Base-by-base conservation (phyloP, 148 eudicot species). In the Linanthus parryae region DNA sequence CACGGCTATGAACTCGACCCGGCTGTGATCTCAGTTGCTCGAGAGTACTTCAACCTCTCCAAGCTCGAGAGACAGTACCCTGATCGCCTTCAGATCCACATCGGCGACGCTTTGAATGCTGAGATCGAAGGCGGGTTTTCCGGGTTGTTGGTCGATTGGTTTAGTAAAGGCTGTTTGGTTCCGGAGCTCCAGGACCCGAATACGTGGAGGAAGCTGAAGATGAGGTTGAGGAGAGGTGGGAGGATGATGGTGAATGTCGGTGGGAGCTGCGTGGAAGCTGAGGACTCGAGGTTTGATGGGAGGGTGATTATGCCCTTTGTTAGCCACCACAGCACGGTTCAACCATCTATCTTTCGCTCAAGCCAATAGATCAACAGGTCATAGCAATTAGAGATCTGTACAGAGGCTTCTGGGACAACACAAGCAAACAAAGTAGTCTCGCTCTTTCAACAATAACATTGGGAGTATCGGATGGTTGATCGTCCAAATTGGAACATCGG, bases 221-320 rank as follows among this genome's bases (percentile, higher is more conserved):
- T 36, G 36, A 67, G 58, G 39, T 58, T 90, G 78, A 80, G 80
- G 63, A 58, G 49, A 35, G 97, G 97, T 4, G 97, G 97, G 57
- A 78, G 88, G 67, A 73, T 90, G 13, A 90, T 90, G 92, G 95
- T 83, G 69, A 90, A 90, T 67, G 84, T 90, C 0, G 97, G 97
- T 0, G 97, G 97, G 34, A 83, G 83, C 48, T 90, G 97, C 54
- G 92, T 90, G 14, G 97, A 85, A 68, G 62, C 95, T 0, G 97
- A 90, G 64, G 91, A 83, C 70, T 54, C 63, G 4, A 64, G 68
- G 39, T 79, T 66, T 11, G 85, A 90, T 50, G 97, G 97, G 58
- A 78, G 56, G 30, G 56, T 60, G 34, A 44, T 83, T 13, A 90
- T 90, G 97, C n/a, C n/a, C n/a, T n/a, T n/a, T n/a, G n/a, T n/a